Conservation (phyloP, 164 flowering plant species). For the Amborella trichopoda region DNA sequence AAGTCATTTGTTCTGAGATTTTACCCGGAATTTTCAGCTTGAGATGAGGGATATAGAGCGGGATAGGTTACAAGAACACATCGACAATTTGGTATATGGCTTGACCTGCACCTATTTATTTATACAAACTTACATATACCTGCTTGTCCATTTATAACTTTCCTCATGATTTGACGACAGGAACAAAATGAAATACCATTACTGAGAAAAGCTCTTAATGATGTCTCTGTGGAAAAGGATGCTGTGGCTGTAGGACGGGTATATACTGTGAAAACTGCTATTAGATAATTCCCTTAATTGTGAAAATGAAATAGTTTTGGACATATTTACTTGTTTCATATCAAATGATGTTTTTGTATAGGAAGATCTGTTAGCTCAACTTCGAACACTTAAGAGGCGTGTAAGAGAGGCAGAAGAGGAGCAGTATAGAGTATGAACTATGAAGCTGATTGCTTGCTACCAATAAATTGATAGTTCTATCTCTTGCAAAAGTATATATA, state of each 20-base stretch:
- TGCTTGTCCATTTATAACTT: not conserved
- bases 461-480: too few species aligned
- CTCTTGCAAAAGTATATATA: too few species aligned
- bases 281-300: not conserved
- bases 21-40: slow-evolving; percentile 33
- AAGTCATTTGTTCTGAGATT: not conserved
- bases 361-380: slow-evolving; percentile 94
- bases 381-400: slow-evolving; percentile 68
- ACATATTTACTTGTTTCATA: not conserved
- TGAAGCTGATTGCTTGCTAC: too few species aligned
- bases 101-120: not conserved
- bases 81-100: slow-evolving; percentile 60
- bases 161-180: not conserved
- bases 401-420: slow-evolving; percentile 96
- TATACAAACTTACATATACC: not conserved
- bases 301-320: not conserved
- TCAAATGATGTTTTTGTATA: slow-evolving; percentile 28
- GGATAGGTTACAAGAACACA: slow-evolving; percentile 38
- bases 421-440: slow-evolving; percentile 82
- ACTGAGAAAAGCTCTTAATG: slow-evolving; percentile 83
- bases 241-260: slow-evolving; percentile 92
- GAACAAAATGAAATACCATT: slow-evolving; percentile 32
- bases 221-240: slow-evolving; percentile 93
- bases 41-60: slow-evolving; percentile 41
- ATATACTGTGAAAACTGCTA: slow-evolving; percentile 4